phyloP scores from a whole-genome alignment of 1,139 yeast species.

The Suhomyces coccinellae region DNA sequence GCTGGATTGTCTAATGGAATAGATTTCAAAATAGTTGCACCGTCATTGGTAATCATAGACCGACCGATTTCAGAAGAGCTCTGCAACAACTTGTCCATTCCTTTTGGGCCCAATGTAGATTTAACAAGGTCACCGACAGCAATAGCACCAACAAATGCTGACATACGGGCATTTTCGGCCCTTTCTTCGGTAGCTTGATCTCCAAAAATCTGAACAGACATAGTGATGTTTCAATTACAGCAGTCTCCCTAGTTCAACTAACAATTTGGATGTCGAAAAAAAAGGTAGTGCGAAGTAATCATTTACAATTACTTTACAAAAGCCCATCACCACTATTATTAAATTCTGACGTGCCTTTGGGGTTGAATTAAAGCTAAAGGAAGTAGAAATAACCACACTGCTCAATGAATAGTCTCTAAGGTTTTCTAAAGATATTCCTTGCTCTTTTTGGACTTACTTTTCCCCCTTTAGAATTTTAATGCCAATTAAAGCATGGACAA shows the following conservation, averaged over 20 bases:
- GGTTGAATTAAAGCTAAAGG: no score
- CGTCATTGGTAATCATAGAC: constrained; percentile 91
- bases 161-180: constrained; percentile 95
- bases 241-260: neutral
- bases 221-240: constrained; percentile 11
- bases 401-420: no score
- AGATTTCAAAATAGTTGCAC: constrained; percentile 93
- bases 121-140: constrained; percentile 98
- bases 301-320: no score
- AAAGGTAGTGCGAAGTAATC: constrained; percentile 4
- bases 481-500: no score
- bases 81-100: constrained; percentile 94
- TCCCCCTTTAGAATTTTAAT: no score
- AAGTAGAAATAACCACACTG: no score
- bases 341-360: no score
- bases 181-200: constrained; percentile 98
- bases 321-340: no score
- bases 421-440: no score
- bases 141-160: constrained; percentile 97
- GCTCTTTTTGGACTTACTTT: no score
- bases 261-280: constrained; percentile 10
- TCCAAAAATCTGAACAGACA: constrained; percentile 91
- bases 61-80: constrained; percentile 75
- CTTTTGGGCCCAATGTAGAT: constrained; percentile 95
- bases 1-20: constrained; percentile 98